Evolutionary conservation across 2,329 filamentous ascomycete genomes (phyloP), one percentile per base, ranked within the genome.

Genomic region (Aspergillus unguis): DNA sequence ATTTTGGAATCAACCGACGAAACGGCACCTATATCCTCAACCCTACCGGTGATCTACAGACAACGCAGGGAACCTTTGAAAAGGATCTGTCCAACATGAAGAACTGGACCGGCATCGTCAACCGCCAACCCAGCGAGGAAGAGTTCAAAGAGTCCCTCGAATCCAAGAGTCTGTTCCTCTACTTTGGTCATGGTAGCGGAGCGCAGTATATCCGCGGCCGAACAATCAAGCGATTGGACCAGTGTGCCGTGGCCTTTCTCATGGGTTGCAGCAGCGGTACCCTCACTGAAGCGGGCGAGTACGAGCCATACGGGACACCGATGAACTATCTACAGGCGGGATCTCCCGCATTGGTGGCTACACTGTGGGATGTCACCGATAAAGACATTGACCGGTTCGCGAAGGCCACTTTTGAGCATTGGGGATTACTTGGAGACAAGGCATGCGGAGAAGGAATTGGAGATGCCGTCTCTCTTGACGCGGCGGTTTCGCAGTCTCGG

Each of bases 361-460:
- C 92, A 11, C 78, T 99, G 35, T 99, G 94, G 94, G 94, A 99
- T 71, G 94, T 99, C 45, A 99, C 94, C 7, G 94, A 99, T 69
- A 89, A 89, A 64, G 94, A 99, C 70, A 96, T 96, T 69, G 95
- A 99, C 75, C 87, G 92, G 17, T 95, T 96, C 70, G 88, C 92
- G 0, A 84, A 86, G 32, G 79, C 81, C 27, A 77, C 88, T 2
- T 88, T 96, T 68, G 88, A 94, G 67, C 81, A 87, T 62, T 99
- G 94, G 94, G 94, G 94, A 0, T 70, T 99, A 5, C 76, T 88
- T 62, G 37, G 37, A 23, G 62, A 69, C 17, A 17, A 17, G 17
- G 17, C 17, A 79, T 79, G 70, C 79, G 79, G 53, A 70, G 65
- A 58, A 31, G 57, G 46, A 48, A 59, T 36, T 17, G 41, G 32